Percentiles rank a stretch among this genome's conserved stretches.
Conservation (phyloP, 108 stramenopile species). For the Conticribra weissflogii region DNA sequence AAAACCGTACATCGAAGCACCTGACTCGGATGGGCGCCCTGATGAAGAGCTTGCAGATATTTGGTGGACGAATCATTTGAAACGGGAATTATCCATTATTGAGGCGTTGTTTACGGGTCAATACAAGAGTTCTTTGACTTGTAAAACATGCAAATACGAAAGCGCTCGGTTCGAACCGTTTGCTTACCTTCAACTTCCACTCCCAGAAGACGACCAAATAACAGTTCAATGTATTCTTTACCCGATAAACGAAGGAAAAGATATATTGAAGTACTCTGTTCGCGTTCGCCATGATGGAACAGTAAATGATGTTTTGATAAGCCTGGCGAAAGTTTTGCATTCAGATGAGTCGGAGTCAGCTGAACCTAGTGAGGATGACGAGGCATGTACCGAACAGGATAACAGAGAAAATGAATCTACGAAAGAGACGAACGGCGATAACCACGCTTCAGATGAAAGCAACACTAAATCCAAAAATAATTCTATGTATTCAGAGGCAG, state of each 20-base stretch:
- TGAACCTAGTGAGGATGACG: conserved; percentile 17
- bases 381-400: conserved; percentile 8
- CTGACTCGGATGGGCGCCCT: conserved; percentile 92
- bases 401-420: conserved; percentile 12
- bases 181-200: conserved; percentile 87
- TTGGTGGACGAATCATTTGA: conserved; percentile 97
- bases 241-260: conserved; percentile 47
- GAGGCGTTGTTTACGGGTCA: conserved; percentile 96
- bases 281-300: conserved; percentile 79
- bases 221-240: conserved; percentile 72
- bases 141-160: conserved; percentile 93
- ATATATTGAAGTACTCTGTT: conserved; percentile 76
- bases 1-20: conserved; percentile 96
- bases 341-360: conserved; percentile 47
- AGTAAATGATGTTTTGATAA: conserved; percentile 74
- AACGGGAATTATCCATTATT: conserved; percentile 91
- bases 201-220: conserved; percentile 92
- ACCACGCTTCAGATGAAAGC: conserved; percentile 17
- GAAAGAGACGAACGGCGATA: conserved; percentile 23
- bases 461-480: conserved; percentile 18
- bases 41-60: conserved; percentile 95
- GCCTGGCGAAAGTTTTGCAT: conserved; percentile 65
- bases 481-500: conserved; percentile 50
- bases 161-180: conserved; percentile 98
- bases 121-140: conserved; percentile 94